These are phyloP conservation scores for Leccinum pellstonianum DNA, from an alignment of 768 basidiomycete genomes.

Conservation along the genomic window DNA sequence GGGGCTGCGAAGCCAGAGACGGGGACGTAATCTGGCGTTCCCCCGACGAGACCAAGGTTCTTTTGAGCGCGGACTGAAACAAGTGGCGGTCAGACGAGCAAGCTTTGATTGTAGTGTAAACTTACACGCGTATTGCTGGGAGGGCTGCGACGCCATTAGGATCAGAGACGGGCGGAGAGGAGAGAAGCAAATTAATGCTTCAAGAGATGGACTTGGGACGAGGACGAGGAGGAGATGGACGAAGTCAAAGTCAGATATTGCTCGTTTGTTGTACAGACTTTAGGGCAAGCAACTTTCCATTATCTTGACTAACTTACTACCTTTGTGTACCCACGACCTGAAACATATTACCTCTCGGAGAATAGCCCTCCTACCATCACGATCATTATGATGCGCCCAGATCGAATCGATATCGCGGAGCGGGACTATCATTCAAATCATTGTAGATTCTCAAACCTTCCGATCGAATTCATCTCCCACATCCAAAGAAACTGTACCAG, in stretches of 20 bases:
- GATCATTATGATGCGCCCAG: neutral
- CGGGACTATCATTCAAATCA: too few species aligned
- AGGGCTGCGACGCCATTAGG: slow-evolving; percentile 63
- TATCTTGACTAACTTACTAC: neutral
- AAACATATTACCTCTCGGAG: neutral
- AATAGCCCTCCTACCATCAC: too few species aligned
- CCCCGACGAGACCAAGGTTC: slow-evolving; percentile 80
- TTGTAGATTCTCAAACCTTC: neutral
- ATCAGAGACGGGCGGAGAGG: slow-evolving; percentile 34
- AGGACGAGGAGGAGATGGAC: slow-evolving; percentile 15
- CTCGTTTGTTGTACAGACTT: slow-evolving; percentile 6
- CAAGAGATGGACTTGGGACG: slow-evolving; percentile 28
- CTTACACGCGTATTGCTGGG: slow-evolving; percentile 87
- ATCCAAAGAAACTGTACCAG: too few species aligned
- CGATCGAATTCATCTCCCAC: neutral
- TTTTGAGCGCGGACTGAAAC: slow-evolving; percentile 85
- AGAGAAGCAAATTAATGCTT: slow-evolving; percentile 85
- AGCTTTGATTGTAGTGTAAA: slow-evolving; percentile 18
- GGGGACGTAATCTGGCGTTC: slow-evolving; percentile 70
- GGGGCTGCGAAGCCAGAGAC: slow-evolving; percentile 64
- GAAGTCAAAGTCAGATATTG: slow-evolving; percentile 24
- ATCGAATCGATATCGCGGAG: neutral
- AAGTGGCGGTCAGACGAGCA: slow-evolving; percentile 18
- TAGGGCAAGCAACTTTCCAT: slow-evolving; percentile 18
- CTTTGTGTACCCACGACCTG: neutral